Conservation (phyloP, 2,329 filamentous ascomycete genomes). For the Diplodia seriata region DNA sequence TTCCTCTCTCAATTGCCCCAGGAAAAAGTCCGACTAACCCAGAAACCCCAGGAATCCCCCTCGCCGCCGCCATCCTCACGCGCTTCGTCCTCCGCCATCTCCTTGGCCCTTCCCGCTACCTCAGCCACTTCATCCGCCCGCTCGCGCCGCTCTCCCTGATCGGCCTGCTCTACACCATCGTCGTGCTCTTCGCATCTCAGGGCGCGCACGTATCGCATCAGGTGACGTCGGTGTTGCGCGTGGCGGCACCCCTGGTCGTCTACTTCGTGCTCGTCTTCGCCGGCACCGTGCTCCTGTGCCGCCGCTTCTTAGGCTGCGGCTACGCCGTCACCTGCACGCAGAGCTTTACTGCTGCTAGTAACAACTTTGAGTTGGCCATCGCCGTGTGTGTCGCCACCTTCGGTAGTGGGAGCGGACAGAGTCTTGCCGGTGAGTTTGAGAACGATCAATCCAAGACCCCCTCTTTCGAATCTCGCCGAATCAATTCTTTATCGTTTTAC, state of each 20-base stretch:
- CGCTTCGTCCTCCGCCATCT: conserved; percentile 66
- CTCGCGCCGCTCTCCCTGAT: conserved; percentile 78
- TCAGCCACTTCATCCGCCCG: conserved; percentile 72
- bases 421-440: conserved; percentile 71
- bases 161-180: conserved; percentile 84
- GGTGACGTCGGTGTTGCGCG: conserved; percentile 80
- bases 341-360: conserved; percentile 88
- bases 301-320: conserved; percentile 69
- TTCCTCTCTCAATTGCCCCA: no score
- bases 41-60: conserved; percentile 66
- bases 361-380: conserved; percentile 93
- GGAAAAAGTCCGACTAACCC: conserved; percentile 50
- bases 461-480: conserved; percentile 55
- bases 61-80: conserved; percentile 80
- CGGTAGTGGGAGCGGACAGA: conserved; percentile 59
- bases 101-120: conserved; percentile 67
- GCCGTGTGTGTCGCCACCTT: conserved; percentile 84
- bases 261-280: conserved; percentile 78
- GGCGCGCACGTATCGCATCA: conserved; percentile 79
- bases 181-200: conserved; percentile 85
- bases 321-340: conserved; percentile 77
- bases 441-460: conserved; percentile 42
- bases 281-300: conserved; percentile 67
- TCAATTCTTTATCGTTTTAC: not conserved
- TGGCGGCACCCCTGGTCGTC: conserved; percentile 79